These are phyloP conservation scores for Solanum appendiculatum DNA, from an alignment of 257 asterid species.

Conservation along the genomic window DNA sequence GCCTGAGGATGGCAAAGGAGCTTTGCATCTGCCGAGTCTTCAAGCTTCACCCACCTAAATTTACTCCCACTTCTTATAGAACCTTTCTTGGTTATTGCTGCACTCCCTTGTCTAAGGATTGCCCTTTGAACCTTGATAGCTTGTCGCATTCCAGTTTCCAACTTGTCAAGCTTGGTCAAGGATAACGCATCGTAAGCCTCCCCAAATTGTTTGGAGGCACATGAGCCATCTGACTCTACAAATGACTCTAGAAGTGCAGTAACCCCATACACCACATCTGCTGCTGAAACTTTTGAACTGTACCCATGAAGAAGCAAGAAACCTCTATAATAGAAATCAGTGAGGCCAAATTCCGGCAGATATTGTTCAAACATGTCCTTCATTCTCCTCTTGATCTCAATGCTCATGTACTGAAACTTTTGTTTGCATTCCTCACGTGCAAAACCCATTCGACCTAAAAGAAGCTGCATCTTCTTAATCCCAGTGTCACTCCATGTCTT, in stretches of 20 bases:
- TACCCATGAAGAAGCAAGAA: conserved; percentile 76
- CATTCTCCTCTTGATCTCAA: conserved; percentile 78
- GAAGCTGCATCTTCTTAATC: conserved; percentile 81
- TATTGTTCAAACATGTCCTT: conserved; percentile 90
- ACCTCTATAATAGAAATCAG: conserved; percentile 80
- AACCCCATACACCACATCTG: conserved; percentile 91
- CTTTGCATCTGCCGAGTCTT: conserved; percentile 71
- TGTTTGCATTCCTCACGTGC: conserved; percentile 92
- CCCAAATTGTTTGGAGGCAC: conserved; percentile 70
- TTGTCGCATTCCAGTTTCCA: conserved; percentile 81
- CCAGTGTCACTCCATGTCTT: conserved; percentile 98
- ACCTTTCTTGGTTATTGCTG: conserved; percentile 87
- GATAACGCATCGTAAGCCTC: conserved; percentile 84
- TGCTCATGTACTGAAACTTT: conserved; percentile 82
- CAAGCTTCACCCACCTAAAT: conserved; percentile 94
- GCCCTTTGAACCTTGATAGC: conserved; percentile 94
- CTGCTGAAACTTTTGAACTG: conserved; percentile 88
- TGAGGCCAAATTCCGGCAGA: conserved; percentile 88
- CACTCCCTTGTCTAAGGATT: conserved; percentile 94
- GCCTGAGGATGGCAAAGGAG: conserved; percentile 89
- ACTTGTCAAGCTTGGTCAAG: conserved; percentile 59
- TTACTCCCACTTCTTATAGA: conserved; percentile 93
- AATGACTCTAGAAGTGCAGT: conserved; percentile 83
- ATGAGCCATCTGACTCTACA: conserved; percentile 73
- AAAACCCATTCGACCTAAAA: conserved; percentile 92